phyloP scores from a whole-genome alignment of 2,329 filamentous ascomycete species.

The Penicillium sp. region DNA sequence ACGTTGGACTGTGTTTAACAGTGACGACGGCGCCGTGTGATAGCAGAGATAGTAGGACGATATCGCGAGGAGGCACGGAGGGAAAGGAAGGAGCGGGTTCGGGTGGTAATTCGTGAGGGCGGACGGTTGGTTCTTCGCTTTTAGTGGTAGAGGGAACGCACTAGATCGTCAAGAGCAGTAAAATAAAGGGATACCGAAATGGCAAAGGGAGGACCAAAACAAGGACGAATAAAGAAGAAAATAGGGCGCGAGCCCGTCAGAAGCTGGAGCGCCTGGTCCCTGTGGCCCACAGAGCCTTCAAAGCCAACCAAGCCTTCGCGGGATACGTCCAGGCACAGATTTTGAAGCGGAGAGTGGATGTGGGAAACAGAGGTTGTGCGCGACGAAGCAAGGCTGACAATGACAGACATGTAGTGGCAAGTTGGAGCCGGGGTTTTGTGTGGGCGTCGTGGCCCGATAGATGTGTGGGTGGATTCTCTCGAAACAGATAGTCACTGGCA shows the following conservation, averaged over 20 bases:
- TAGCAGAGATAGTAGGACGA: not conserved
- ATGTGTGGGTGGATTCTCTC: not conserved
- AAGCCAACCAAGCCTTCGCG: conserved; percentile 1
- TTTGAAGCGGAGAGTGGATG: conserved; percentile 5
- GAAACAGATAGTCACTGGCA: not conserved
- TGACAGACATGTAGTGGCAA: conserved; percentile 5
- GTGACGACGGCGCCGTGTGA: not conserved
- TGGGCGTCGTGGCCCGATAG: not conserved
- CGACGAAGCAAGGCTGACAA: not conserved
- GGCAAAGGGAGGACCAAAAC: conserved; percentile 5
- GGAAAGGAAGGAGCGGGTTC: conserved; percentile 8
- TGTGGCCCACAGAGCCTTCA: conserved; percentile 13
- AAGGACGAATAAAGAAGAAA: not conserved
- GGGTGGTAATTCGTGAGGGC: conserved; percentile 1
- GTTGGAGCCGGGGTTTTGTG: conserved; percentile 1
- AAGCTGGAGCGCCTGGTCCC: not conserved
- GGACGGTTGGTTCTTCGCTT: not conserved
- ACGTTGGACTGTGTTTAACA: not conserved
- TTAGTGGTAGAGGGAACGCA: conserved; percentile 1
- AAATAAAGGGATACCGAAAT: not conserved
- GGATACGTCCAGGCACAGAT: conserved; percentile 14
- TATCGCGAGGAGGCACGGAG: not conserved
- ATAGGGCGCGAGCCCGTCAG: conserved; percentile 5
- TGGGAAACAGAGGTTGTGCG: conserved; percentile 3
- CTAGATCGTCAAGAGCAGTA: not conserved